Base-by-base conservation (phyloP, 2,329 filamentous ascomycete genomes). In the Aotearoamyces nothofagi region DNA sequence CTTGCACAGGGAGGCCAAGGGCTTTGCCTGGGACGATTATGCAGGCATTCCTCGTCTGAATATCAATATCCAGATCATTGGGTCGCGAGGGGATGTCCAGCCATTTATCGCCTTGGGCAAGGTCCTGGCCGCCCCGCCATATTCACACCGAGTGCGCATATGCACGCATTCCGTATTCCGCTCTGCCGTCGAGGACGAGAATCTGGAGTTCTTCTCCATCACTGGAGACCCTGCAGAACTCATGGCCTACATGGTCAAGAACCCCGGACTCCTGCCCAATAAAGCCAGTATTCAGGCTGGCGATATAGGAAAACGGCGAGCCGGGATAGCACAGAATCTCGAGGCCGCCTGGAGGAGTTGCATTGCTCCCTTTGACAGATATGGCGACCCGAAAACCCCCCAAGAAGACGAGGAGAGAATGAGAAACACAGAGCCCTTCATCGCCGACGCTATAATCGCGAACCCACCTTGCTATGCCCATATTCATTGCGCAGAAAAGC, bases 171-270 rank as follows among this genome's bases (percentile, higher is more conserved):
- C 63, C 3, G 67, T 61, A 4, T 84, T 83, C 40, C 58, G 66
- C 35, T 51, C 59, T 2, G 78, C 81, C 39, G 70, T 83, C 7
- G 61, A 68, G 33, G 65, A 76, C 27, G 69, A 70, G 43, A 72
- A 62, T 0, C 60, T 83, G 9, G 78, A 83, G 41, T 83, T 82
- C 50, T 82, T 76, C 50, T 64, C 54, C 34, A 78, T 82, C 24
- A 75, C 77, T 9, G 39, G 38, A 2, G 73, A 82, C 43, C 78
- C 78, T 1, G 65, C 70, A 2, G 66, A 77, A 42, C 57, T 82
- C 24, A 82, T 82, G 78, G 78, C 81, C 45, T 90, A 84, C 45
- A 90, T 90, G 81, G 81, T 87, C 24, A 83, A 83, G 52, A 78
- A 87, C 39, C 80, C 81, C 0, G 79, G 81, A 0, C 57, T 90